Conservation (phyloP, 495 filamentous ascomycete genomes). For the Penicillium canescens region DNA sequence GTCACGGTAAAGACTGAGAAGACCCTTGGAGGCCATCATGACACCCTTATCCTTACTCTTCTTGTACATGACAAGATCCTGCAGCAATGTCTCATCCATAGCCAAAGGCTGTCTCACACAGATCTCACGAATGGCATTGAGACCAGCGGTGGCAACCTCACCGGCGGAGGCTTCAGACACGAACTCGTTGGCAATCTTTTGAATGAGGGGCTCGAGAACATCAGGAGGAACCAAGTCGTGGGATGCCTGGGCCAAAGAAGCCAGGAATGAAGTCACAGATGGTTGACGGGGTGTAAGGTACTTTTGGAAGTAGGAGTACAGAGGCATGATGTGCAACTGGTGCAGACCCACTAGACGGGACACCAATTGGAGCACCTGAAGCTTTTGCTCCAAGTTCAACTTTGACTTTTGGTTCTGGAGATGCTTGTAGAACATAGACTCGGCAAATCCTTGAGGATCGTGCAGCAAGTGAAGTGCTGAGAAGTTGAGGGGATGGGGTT, state of each 20-base stretch:
- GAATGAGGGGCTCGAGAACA: slow-evolving; percentile 83
- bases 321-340: slow-evolving; percentile 79
- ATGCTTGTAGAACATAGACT: slow-evolving; percentile 87
- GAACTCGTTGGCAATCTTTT: slow-evolving; percentile 98
- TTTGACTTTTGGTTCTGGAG: slow-evolving; percentile 83
- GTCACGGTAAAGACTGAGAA: slow-evolving; percentile 88
- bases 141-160: slow-evolving; percentile 87
- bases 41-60: slow-evolving; percentile 98
- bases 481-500: slow-evolving; percentile 89
- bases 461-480: slow-evolving; percentile 95
- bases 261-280: slow-evolving; percentile 91
- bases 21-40: slow-evolving; percentile 92
- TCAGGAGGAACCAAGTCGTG: slow-evolving; percentile 93
- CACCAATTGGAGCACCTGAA: slow-evolving; percentile 83
- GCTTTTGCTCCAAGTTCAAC: slow-evolving; percentile 86
- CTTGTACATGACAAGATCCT: slow-evolving; percentile 93
- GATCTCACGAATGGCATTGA: slow-evolving; percentile 94
- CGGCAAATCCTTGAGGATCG: slow-evolving; percentile 94
- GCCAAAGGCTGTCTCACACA: slow-evolving; percentile 89
- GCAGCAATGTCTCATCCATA: slow-evolving; percentile 93
- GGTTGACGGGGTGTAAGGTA: slow-evolving; percentile 85
- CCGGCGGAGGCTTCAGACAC: slow-evolving; percentile 91
- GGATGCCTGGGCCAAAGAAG: slow-evolving; percentile 86
- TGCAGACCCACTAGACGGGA: slow-evolving; percentile 91
- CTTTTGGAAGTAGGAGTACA: slow-evolving; percentile 87